Conservation (phyloP, 768 basidiomycete species). For the Cubamyces lactineus region DNA sequence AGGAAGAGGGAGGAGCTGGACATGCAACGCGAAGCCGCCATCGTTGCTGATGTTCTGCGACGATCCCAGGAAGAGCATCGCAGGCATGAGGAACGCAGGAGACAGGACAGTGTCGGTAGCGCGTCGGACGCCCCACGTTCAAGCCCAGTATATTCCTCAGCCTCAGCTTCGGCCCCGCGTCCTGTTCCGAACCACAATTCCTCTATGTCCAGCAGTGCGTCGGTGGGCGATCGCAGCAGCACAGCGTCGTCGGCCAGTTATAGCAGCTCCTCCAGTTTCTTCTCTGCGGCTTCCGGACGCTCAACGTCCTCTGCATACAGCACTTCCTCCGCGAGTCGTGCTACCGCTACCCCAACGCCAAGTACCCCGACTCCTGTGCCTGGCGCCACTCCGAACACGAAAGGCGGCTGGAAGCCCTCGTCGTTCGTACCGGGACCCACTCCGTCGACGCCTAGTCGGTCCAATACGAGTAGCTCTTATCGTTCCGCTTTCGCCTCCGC, state of each 20-base stretch:
- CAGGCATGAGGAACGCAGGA: slow-evolving; percentile 19
- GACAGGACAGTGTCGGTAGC: slow-evolving; percentile 30
- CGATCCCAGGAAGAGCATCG: slow-evolving; percentile 41
- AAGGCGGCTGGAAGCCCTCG: slow-evolving; percentile 23
- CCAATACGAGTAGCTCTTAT: slow-evolving; percentile 3
- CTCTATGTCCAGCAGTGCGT: slow-evolving; percentile 26
- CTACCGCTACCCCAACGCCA: slow-evolving; percentile 34
- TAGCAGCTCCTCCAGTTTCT: slow-evolving; percentile 26
- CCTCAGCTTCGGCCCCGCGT: slow-evolving; percentile 32
- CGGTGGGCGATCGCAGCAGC: too few relatives aligned
- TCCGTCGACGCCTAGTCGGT: slow-evolving; percentile 12
- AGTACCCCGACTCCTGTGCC: slow-evolving; percentile 34
- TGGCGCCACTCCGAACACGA: slow-evolving; percentile 12
- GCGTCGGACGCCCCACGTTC: slow-evolving; percentile 24
- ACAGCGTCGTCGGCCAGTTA: slow-evolving; percentile 32
- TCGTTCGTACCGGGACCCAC: slow-evolving; percentile 4
- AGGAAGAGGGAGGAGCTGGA: slow-evolving; percentile 22
- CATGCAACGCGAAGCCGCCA: slow-evolving; percentile 32
- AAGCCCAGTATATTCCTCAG: slow-evolving; percentile 33
- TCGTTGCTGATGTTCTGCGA: slow-evolving; percentile 35
- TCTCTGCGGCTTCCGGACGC: slow-evolving; percentile 27
- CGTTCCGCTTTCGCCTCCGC: slow-evolving; percentile 6
- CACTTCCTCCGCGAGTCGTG: slow-evolving; percentile 29
- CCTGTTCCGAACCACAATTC: slow-evolving; percentile 35
- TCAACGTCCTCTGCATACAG: slow-evolving; percentile 25